Conservation (phyloP, 2,329 filamentous ascomycete species). For the Colletotrichum destructivum region DNA sequence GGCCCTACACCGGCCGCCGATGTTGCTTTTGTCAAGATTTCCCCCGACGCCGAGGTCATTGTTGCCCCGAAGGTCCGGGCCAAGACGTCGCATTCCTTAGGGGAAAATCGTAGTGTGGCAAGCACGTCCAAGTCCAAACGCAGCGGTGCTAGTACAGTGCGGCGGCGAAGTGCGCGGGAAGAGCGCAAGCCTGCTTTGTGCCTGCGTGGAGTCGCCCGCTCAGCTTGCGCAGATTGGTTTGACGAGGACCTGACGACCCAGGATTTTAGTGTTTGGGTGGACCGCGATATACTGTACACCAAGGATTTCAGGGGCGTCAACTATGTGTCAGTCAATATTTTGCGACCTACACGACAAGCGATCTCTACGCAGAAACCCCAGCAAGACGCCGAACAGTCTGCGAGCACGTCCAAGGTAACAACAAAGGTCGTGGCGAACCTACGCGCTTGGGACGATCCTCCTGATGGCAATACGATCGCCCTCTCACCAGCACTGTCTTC, state of each 20-base stretch:
- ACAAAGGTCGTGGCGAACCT: conserved; percentile 83
- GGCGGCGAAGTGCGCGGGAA: conserved; percentile 71
- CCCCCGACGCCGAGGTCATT: conserved; percentile 95
- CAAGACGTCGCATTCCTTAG: conserved; percentile 75
- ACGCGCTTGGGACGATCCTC: conserved; percentile 86
- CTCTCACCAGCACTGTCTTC: conserved; percentile 84
- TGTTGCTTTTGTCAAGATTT: conserved; percentile 89
- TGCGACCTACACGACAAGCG: conserved; percentile 32
- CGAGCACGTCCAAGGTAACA: conserved; percentile 65
- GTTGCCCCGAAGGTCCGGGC: conserved; percentile 93
- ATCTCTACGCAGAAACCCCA: conserved; percentile 70
- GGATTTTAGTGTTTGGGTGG: conserved; percentile 85
- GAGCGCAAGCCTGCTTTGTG: conserved; percentile 80
- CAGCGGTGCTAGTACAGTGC: conserved; percentile 79
- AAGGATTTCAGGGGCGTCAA: conserved; percentile 82
- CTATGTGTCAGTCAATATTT: conserved; percentile 75
- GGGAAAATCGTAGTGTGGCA: conserved; percentile 84
- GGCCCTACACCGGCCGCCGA: conserved; percentile 79
- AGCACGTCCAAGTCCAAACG: conserved; percentile 85
- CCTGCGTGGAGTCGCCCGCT: conserved; percentile 83
- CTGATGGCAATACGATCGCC: conserved; percentile 84
- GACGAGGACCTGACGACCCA: conserved; percentile 73
- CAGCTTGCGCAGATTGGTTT: conserved; percentile 82
- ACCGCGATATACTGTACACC: conserved; percentile 80
- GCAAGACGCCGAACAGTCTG: conserved; percentile 75